Base-by-base conservation (phyloP, 2,329 filamentous ascomycete species). In the Diatrype stigma region DNA sequence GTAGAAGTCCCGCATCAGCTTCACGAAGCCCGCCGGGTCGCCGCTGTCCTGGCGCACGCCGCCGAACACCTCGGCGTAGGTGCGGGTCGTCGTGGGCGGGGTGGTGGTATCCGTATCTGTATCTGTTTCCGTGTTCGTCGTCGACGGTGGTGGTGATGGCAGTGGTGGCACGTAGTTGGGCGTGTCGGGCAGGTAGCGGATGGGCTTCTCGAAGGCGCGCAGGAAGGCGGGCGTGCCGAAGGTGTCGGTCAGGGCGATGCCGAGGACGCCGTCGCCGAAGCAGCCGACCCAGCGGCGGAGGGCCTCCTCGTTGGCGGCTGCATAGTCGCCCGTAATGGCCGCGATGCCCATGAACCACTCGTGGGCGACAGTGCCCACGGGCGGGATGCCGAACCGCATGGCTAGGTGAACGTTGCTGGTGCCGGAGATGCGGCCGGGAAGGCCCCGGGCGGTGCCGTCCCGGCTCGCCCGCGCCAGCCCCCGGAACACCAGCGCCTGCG, bases 331-430 rank as follows among this genome's bases (percentile, higher is more conserved):
- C 4, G 87, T 89, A 60, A 96, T 90, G 37, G 94, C 92, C 1
- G 94, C 94, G 56, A 96, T 93, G 40, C 90, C 92, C 94, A 99
- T 99, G 75, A 96, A 97, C 94, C 94, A 99, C 72, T 99, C 94
- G 65, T 99, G 94, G 1, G 94, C 94, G 2, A 84, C 81, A 0
- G 94, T 99, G 5, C 94, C 94, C 12, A 97, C 82, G 0, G 94
- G 91, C 3, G 84, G 74, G 44, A 96, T 83, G 42, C 84, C 85
- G 70, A 96, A 93, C 63, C 90, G 87, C 90, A 96, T 96, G 11
- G 94, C 94, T 58, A 99, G 84, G 67, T 97, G 93, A 3, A 99
- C 94, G 64, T 99, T 99, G 69, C 92, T 97, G 0, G 93, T 96
- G 11, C 94, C 94, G 0, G 86, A 82, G 45, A 97, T 78, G 66